Base-by-base conservation (phyloP, 2,329 filamentous ascomycete species). In the Colletotrichum chrysophilum region DNA sequence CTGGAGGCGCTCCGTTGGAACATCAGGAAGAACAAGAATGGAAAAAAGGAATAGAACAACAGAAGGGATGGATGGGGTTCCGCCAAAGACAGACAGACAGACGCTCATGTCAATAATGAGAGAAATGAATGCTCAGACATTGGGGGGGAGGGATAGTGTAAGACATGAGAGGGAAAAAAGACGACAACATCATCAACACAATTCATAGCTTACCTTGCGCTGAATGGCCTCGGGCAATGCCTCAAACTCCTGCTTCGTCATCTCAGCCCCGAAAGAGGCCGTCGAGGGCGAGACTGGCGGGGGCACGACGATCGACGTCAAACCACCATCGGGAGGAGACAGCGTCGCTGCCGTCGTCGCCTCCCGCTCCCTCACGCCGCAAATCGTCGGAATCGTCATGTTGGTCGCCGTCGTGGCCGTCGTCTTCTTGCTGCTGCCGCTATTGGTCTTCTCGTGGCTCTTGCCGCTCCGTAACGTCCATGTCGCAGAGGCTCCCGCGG, bases 151-250 rank as follows among this genome's bases (percentile, higher is more conserved):
- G 13, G 60, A 24, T n/a, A 10, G 43, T 48, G 58, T n/a, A 34
- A 61, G 28, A 34, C 58, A 34, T 61, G 58, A 3, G 38, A 43
- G 4, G 26, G 18, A 26, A 18, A 32, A 36, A 32, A 14, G 21
- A 48, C 14, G 13, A 48, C 36, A 55, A 43, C 24, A 78, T 65
- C 70, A 76, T 60, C 65, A 74, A 67, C 60, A 77, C 32, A 28
- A 71, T 72, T 26, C 52, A 14, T 55, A 28, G 85, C 89, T 86
- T 84, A 92, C 90, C 85, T 92, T 92, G 82, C 90, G 86, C 79
- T 89, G 86, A 69, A 92, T 86, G 18, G 89, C 89, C 28, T 88
- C 88, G 24, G 90, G 90, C 13, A 91, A 83, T 55, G 87, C 86
- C 77, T 90, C 88, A 75, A 90, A 90, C 68, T 86, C 84, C 36